Conservation (phyloP, 345 rosid genomes). For the Syzygium aromaticum region DNA sequence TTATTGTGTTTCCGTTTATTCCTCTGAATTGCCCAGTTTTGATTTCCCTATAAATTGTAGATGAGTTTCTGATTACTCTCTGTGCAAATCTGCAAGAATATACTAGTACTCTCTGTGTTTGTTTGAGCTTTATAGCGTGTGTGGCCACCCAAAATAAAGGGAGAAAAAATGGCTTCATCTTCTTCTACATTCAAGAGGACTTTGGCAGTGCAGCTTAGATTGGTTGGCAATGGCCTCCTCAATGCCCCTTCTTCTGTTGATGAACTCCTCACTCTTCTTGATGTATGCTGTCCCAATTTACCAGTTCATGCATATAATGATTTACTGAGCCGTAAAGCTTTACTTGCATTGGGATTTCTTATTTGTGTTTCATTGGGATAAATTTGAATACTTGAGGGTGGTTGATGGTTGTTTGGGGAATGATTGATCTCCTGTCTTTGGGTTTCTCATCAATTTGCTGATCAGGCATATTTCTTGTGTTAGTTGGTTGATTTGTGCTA, state of each 20-base stretch:
- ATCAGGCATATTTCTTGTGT: not conserved
- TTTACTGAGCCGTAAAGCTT: not conserved
- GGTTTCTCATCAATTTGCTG: not conserved
- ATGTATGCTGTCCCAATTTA: slow-evolving; percentile 23
- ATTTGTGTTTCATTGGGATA: not conserved
- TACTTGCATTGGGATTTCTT: not conserved
- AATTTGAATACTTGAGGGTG: not conserved
- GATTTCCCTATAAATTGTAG: not conserved
- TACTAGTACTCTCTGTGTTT: slow-evolving; percentile 18
- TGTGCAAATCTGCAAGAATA: not conserved
- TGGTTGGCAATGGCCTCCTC: slow-evolving; percentile 46
- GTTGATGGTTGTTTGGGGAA: not conserved
- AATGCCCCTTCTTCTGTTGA: slow-evolving; percentile 39
- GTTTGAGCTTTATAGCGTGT: slow-evolving; percentile 3
- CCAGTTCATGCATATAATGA: not conserved
- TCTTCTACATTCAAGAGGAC: slow-evolving; percentile 7
- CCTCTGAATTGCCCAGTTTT: not conserved
- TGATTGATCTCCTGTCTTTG: not conserved
- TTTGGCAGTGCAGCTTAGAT: slow-evolving; percentile 38
- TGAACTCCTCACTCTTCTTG: slow-evolving; percentile 40
- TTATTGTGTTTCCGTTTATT: not conserved
- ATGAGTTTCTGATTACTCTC: not conserved
- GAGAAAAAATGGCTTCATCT: slow-evolving; percentile 31
- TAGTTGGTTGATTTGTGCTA: not conserved
- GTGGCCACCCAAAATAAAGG: not conserved